Evolutionary conservation across 2,329 filamentous ascomycete species (phyloP).

Genomic region (Scedosporium dehoogii): DNA sequence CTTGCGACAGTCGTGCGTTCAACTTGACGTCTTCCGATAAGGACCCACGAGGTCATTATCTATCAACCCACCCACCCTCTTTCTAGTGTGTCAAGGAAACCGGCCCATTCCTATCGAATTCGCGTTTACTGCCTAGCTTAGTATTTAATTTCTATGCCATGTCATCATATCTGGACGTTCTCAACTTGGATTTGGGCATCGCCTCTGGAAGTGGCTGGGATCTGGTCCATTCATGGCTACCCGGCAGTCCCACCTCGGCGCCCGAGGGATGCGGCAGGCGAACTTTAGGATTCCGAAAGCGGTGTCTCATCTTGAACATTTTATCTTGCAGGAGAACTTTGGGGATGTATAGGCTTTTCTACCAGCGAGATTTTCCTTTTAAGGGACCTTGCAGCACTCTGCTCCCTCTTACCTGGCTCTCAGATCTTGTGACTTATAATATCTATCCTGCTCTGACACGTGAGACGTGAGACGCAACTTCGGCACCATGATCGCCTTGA

Average conservation of each 20-base stretch:
- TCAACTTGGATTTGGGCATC: too few species aligned
- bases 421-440: not conserved
- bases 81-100: too few species aligned
- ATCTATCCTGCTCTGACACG: not conserved
- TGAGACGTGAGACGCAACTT: too few species aligned
- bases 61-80: too few species aligned
- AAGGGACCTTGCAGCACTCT: not conserved
- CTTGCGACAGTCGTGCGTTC: too few species aligned
- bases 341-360: not conserved
- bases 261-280: not conserved
- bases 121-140: too few species aligned
- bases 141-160: too few species aligned
- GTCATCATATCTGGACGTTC: too few species aligned
- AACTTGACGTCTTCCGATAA: too few species aligned
- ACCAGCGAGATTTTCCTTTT: not conserved
- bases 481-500: not conserved
- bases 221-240: not conserved
- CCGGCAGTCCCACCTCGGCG: not conserved
- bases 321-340: not conserved
- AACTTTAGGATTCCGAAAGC: not conserved
- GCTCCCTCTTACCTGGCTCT: not conserved
- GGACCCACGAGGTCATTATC: too few species aligned
- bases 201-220: not conserved
- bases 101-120: too few species aligned
- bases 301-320: not conserved